Base-by-base conservation (phyloP, 1,139 yeast genomes). In the Hanseniaspora uvarum region DNA sequence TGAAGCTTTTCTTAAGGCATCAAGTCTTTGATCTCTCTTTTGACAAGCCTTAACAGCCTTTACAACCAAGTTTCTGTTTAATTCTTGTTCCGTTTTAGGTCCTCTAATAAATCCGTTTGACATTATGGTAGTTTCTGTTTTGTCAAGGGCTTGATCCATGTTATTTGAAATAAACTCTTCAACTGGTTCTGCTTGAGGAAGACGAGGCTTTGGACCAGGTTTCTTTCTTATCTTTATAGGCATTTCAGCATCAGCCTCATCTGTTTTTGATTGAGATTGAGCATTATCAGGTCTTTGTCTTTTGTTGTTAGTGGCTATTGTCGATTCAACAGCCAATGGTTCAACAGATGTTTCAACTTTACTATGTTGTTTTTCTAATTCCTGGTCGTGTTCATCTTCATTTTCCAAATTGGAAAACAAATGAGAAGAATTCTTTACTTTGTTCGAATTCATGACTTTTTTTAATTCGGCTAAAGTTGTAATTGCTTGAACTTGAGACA, bases 41-140 rank as follows among this genome's bases (percentile, higher is more conserved):
- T 31, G 41, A 28, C 40, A 50, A 41, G 53, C 53, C 24, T 36
- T 43, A 12, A 50, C 53, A 5, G 53, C 53, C 26, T 50, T 50
- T 2, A 50, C 44, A 21, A 50, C 40, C 10, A 28, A 18, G 28
- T 50, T 50, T 50, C 53, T 50, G 28, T 50, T 50, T 5, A 31
- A 8, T 43, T 50, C 53, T 37, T 50, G 40, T n/a, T 50, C 49
- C 6, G 39, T 50, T 37, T 44, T 39, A 18, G 53, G 53, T 12
- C 46, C 46, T 50, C 53, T 50, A 11, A 50, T 50, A 16, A 50
- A 50, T 11, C 53, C 53, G 37, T 50, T 50, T n/a, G 53, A 50
- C 53, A 50, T 50, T 7, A 50, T 43, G 16, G 46, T 36, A 12
- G 53, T 43, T 33, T 30, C 37, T 31, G 21, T 19, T 14, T 12